These are phyloP conservation scores for Lablab purpureus DNA, from an alignment of 306 rosid species.

Conservation along the genomic window DNA sequence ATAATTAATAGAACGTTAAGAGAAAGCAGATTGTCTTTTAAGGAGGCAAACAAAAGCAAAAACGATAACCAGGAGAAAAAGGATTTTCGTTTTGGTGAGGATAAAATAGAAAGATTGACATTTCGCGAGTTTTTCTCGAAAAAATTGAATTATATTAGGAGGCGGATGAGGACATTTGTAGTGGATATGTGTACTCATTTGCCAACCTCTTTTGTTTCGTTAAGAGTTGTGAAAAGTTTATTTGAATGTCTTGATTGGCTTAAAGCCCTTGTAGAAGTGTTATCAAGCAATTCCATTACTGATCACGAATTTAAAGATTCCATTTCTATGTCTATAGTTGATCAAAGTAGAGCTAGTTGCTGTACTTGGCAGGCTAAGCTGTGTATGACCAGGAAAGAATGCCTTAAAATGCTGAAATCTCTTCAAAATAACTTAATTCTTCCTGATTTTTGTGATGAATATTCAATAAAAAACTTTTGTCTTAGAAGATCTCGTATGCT, in stretches of 20 bases:
- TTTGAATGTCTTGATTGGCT: slow-evolving; percentile 52
- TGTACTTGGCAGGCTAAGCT: slow-evolving; percentile 45
- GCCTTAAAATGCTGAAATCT: slow-evolving; percentile 52
- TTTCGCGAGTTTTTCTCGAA: slow-evolving; percentile 44
- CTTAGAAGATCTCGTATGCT: slow-evolving; percentile 49
- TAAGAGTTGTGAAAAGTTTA: slow-evolving; percentile 44
- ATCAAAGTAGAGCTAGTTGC: slow-evolving; percentile 32
- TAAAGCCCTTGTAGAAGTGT: slow-evolving; percentile 32
- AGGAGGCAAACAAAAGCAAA: slow-evolving; percentile 42
- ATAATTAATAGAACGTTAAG: slow-evolving; percentile 46
- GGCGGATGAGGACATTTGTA: slow-evolving; percentile 43
- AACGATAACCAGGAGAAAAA: slow-evolving; percentile 37
- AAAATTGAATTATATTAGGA: slow-evolving; percentile 35
- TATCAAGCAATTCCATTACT: slow-evolving; percentile 41
- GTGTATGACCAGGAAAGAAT: slow-evolving; percentile 42
- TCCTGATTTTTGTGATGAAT: slow-evolving; percentile 43
- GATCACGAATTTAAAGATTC: slow-evolving; percentile 40
- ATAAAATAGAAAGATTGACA: slow-evolving; percentile 28
- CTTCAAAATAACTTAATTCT: slow-evolving; percentile 42
- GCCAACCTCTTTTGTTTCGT: slow-evolving; percentile 51
- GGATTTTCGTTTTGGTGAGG: slow-evolving; percentile 25
- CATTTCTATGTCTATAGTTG: slow-evolving; percentile 32
- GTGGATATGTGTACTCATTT: slow-evolving; percentile 58
- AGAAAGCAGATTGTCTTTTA: slow-evolving; percentile 43
- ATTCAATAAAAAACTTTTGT: slow-evolving; percentile 50